These are phyloP conservation scores for Aegilops umbellulata DNA, from an alignment of 176 grass and related monocot genomes.

Conservation along the genomic window DNA sequence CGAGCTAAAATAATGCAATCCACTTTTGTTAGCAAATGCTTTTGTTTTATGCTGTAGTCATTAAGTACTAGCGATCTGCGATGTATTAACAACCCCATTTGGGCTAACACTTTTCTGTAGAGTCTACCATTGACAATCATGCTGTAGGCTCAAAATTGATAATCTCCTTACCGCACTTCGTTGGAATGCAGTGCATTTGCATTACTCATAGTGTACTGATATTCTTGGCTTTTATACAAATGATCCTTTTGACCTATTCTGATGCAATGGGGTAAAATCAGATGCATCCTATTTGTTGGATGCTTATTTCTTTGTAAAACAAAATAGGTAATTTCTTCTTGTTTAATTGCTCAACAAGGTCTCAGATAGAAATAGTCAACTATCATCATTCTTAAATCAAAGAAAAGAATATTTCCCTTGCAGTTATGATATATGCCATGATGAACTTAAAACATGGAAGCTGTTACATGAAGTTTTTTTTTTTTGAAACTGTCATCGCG, in stretches of 20 bases:
- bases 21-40: background rate
- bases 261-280: background rate
- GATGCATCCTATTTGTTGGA: background rate
- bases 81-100: background rate
- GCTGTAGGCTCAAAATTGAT: constrained; percentile 8
- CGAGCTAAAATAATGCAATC: background rate
- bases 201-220: background rate
- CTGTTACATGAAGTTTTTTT: background rate
- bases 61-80: background rate
- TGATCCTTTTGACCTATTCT: background rate
- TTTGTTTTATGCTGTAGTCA: background rate
- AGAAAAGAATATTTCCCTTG: background rate
- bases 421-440: background rate
- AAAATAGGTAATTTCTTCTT: background rate
- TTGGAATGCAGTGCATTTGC: background rate
- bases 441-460: constrained; percentile 17
- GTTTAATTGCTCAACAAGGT: background rate
- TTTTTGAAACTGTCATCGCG: too few relatives aligned
- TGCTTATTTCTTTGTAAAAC: background rate
- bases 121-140: background rate
- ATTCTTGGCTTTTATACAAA: background rate
- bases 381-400: background rate
- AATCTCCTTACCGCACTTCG: background rate
- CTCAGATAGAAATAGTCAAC: background rate
- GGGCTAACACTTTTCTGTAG: background rate